Conservation (phyloP, 1,284 basidiomycete genomes). For the Ustilago hordei region DNA sequence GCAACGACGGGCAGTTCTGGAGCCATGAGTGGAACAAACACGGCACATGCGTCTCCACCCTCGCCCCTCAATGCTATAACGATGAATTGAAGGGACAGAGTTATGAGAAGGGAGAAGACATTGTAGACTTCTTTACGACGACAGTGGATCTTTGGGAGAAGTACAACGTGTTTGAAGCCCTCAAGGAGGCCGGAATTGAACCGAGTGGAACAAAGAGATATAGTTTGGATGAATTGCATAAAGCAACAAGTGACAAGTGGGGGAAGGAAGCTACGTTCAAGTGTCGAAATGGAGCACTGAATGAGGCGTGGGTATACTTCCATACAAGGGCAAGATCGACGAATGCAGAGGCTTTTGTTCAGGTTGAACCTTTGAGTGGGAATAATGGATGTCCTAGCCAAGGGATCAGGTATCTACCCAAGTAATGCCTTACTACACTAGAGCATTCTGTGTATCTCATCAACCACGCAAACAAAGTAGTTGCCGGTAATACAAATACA, state of each 20-base stretch:
- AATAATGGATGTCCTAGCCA: conserved; percentile 41
- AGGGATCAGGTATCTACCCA: conserved; percentile 47
- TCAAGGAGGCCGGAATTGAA: conserved; percentile 29
- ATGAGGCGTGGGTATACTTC: conserved; percentile 51
- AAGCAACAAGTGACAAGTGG: conserved; percentile 20
- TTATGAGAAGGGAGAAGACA: conserved; percentile 31
- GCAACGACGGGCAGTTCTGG: conserved; percentile 47
- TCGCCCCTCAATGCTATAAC: conserved; percentile 48
- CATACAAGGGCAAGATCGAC: conserved; percentile 39
- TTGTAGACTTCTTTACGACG: conserved; percentile 55
- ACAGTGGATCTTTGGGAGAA: conserved; percentile 32
- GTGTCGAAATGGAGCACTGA: conserved; percentile 38
- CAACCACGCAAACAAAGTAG: not conserved
- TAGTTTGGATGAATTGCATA: conserved; percentile 29
- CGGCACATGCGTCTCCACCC: conserved; percentile 50
- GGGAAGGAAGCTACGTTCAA: conserved; percentile 38
- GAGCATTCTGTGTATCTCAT: not conserved
- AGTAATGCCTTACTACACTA: conserved; percentile 11
- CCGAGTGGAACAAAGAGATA: conserved; percentile 30
- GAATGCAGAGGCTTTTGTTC: conserved; percentile 26
- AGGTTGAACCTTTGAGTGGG: conserved; percentile 25
- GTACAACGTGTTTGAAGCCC: conserved; percentile 41
- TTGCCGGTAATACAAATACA: conserved; percentile 18
- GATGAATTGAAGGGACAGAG: not conserved
- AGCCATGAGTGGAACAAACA: conserved; percentile 56